These are phyloP conservation scores for Phytophthora pisi DNA, from an alignment of 352 stramenopile species.

Conservation along the genomic window DNA sequence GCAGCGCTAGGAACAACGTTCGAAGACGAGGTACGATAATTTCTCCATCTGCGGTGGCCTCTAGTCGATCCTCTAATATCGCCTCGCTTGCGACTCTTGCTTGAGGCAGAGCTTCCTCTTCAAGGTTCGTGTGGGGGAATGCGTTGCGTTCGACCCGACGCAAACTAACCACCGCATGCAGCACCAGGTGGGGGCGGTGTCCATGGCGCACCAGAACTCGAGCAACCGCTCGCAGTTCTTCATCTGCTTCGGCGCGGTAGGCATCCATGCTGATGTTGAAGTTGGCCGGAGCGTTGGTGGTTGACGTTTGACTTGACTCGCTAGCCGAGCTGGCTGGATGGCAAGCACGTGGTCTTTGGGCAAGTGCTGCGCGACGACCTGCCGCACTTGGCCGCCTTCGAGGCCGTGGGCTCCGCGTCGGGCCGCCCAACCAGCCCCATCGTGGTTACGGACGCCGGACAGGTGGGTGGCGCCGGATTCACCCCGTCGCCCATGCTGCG, in stretches of 20 bases:
- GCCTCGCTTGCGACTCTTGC: not conserved
- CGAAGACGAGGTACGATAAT: conserved; percentile 90
- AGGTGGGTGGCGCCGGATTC: conserved; percentile 57
- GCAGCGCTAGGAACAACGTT: conserved; percentile 95
- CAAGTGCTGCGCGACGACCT: conserved; percentile 91
- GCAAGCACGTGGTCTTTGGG: conserved; percentile 99
- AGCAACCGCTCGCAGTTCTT: conserved; percentile 99
- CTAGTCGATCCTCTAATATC: no score
- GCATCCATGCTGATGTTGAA: conserved; percentile 12
- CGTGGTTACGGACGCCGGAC: conserved; percentile 61
- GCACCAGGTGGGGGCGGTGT: conserved; percentile 92
- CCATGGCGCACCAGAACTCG: conserved; percentile 97
- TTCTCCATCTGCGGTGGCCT: no score
- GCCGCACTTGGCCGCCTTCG: conserved; percentile 50
- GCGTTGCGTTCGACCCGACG: not conserved
- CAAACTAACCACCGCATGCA: conserved; percentile 31
- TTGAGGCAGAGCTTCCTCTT: conserved; percentile 87
- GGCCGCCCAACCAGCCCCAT: conserved; percentile 56
- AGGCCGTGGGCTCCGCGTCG: conserved; percentile 53
- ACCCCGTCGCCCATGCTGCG: conserved; percentile 11
- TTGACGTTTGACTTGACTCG: not conserved
- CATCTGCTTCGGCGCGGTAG: conserved; percentile 90
- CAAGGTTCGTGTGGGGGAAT: conserved; percentile 43
- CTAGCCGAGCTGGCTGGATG: conserved; percentile 91
- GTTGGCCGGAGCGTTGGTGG: conserved; percentile 29